A percentile compares a stretch with the other conserved stretches of the same genome.
These are phyloP conservation scores for Alternaria sp. DNA, from an alignment of 2,329 filamentous ascomycete genomes.

Conservation along the genomic window DNA sequence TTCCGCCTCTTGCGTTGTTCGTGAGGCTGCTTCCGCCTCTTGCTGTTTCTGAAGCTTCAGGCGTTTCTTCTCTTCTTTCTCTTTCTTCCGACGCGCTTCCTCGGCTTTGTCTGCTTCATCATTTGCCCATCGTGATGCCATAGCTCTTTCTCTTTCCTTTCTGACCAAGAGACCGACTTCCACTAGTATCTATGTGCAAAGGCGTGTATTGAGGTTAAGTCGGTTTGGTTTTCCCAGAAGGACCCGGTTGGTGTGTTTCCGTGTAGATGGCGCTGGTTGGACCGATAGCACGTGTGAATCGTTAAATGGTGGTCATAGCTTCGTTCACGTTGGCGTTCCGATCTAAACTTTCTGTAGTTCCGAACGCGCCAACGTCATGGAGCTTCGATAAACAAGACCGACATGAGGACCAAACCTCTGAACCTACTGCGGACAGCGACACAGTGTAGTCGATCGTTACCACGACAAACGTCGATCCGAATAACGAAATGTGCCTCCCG, in stretches of 20 bases:
- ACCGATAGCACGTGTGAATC: constrained; percentile 2
- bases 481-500: constrained; percentile 36
- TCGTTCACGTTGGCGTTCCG: constrained; percentile 35
- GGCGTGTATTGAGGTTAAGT: not conserved
- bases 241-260: not conserved
- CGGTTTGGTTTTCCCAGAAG: not conserved
- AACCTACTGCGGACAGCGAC: constrained; percentile 31
- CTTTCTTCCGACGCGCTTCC: constrained; percentile 73
- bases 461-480: constrained; percentile 8
- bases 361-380: constrained; percentile 41
- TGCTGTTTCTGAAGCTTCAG: constrained; percentile 82
- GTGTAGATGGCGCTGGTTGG: not conserved
- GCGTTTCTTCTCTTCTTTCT: constrained; percentile 89
- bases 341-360: constrained; percentile 32
- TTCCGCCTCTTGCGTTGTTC: constrained; percentile 35
- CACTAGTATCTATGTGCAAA: not conserved
- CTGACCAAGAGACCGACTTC: not conserved
- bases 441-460: constrained; percentile 20
- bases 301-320: constrained; percentile 41
- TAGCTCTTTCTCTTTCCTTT: constrained; percentile 38
- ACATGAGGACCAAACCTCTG: constrained; percentile 42
- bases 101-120: constrained; percentile 80
- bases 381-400: constrained; percentile 28
- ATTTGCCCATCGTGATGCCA: constrained; percentile 84
- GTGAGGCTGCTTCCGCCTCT: constrained; percentile 61